Evolutionary conservation across 176 grass and related monocot genomes (phyloP), one percentile per base, ranked within the genome.

Genomic region (Microstegium vimineum): DNA sequence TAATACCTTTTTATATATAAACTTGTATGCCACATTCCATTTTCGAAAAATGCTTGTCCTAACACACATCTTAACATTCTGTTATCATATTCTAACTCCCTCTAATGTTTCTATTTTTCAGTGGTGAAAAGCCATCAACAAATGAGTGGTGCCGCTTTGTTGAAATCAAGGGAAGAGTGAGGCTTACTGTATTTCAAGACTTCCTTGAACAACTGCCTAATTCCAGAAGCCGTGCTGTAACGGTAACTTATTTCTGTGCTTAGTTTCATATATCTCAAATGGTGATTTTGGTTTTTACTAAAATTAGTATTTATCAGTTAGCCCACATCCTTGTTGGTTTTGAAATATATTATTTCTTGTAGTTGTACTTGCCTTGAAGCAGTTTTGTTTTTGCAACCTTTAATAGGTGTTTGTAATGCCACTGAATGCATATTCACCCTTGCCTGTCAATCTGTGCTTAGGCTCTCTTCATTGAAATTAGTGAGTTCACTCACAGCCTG

Each of bases 81-180:
- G 10, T 77, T 77, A 20, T 77, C 15, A 60, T 77, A 71, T 45
- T 40, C 36, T 63, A 63, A 63, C 75, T 31, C 36, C 15, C 62
- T 37, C 27, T 36, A 54, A 35, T 74, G 27, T 66, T 65, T 71
- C 15, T 76, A 46, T 38, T 86, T 70, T 73, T 41, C 88, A 97
- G 92, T 72, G 90, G 92, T 84, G 88, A 97, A 78, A 92, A 89
- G 82, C 79, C 88, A 83, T 89, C 88, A 36, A 91, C 89, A 84
- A 92, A 89, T 57, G 86, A 92, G 57, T 98, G 95, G 88, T 38
- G 43, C 32, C 81, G 45, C 85, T 79, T 88, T 86, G 80, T 94
- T 83, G 88, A 98, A 75, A 89, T 98, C 73, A 98, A 93, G 70
- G 92, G 92, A 81, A 90, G 75, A 83, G 90, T 98, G 38, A 90